These are phyloP conservation scores for Apiospora phragmitis DNA, from an alignment of 2,329 filamentous ascomycete species.

Conservation along the genomic window DNA sequence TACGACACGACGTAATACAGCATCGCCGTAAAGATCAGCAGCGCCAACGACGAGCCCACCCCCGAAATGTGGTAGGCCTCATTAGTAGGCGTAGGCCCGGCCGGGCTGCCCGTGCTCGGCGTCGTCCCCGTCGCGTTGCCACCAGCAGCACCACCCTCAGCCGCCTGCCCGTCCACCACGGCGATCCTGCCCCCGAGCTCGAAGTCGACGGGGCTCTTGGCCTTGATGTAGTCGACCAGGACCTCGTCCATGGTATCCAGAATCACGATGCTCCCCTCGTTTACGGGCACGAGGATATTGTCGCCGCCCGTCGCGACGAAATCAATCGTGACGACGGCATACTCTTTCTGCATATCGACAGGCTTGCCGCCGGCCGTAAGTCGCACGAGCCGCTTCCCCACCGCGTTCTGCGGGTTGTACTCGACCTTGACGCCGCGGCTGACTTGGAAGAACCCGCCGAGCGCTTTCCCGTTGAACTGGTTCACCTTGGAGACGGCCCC, in stretches of 20 bases:
- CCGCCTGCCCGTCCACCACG: slow-evolving; percentile 23
- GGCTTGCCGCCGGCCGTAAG: slow-evolving; percentile 50
- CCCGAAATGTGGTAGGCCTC: neutral
- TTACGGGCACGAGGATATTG: slow-evolving; percentile 52
- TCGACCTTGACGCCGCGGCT: slow-evolving; percentile 56
- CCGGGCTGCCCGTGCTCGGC: neutral
- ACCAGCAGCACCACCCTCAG: neutral
- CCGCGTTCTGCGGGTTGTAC: slow-evolving; percentile 53
- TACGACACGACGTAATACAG: slow-evolving; percentile 4
- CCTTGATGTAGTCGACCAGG: slow-evolving; percentile 47
- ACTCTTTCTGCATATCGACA: slow-evolving; percentile 48
- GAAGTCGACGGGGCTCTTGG: slow-evolving; percentile 49
- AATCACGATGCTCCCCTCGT: slow-evolving; percentile 37
- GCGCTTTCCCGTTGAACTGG: slow-evolving; percentile 50
- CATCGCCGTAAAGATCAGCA: neutral
- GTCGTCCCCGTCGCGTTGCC: neutral
- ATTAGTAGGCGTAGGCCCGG: neutral
- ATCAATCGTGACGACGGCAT: slow-evolving; percentile 62
- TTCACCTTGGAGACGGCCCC: slow-evolving; percentile 57
- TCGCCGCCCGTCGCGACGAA: slow-evolving; percentile 65
- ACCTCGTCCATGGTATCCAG: slow-evolving; percentile 54
- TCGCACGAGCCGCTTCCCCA: slow-evolving; percentile 51
- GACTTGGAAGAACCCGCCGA: slow-evolving; percentile 63
- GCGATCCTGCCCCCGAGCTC: slow-evolving; percentile 49
- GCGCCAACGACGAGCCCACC: neutral